These are phyloP conservation scores for Alternaria sp. DNA, from an alignment of 2,329 filamentous ascomycete genomes.

Conservation along the genomic window DNA sequence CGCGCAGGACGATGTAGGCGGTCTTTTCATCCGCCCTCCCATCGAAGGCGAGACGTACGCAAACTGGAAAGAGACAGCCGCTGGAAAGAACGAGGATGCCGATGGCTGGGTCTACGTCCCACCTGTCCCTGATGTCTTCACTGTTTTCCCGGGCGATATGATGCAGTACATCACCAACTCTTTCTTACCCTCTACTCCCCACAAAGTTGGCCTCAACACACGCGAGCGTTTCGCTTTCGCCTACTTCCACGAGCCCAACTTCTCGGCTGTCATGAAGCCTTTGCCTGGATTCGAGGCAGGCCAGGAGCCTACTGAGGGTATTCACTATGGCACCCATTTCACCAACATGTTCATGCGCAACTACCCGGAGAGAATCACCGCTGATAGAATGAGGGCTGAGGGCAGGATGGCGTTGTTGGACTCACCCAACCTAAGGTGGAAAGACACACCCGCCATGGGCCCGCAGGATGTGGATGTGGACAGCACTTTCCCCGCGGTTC, in stretches of 20 bases:
- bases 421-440: slow-evolving; percentile 9
- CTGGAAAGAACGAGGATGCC: slow-evolving; percentile 57
- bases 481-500: neutral
- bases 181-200: slow-evolving; percentile 15
- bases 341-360: slow-evolving; percentile 23
- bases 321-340: slow-evolving; percentile 18
- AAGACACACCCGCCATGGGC: neutral
- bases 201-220: slow-evolving; percentile 20
- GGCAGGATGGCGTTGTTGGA: slow-evolving; percentile 12
- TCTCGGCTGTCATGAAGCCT: slow-evolving; percentile 17
- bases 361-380: slow-evolving; percentile 15
- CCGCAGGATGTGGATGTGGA: neutral
- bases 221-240: slow-evolving; percentile 19
- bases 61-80: slow-evolving; percentile 59
- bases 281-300: slow-evolving; percentile 12
- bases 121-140: slow-evolving; percentile 56
- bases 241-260: slow-evolving; percentile 20
- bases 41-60: slow-evolving; percentile 52
- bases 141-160: slow-evolving; percentile 56
- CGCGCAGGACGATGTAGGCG: slow-evolving; percentile 61
- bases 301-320: slow-evolving; percentile 9
- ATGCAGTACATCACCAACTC: slow-evolving; percentile 23
- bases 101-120: slow-evolving; percentile 61
- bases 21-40: slow-evolving; percentile 60
- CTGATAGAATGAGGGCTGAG: slow-evolving; percentile 10